Conservation (phyloP, 2,329 filamentous ascomycete species). For the Xylaria sp. region DNA sequence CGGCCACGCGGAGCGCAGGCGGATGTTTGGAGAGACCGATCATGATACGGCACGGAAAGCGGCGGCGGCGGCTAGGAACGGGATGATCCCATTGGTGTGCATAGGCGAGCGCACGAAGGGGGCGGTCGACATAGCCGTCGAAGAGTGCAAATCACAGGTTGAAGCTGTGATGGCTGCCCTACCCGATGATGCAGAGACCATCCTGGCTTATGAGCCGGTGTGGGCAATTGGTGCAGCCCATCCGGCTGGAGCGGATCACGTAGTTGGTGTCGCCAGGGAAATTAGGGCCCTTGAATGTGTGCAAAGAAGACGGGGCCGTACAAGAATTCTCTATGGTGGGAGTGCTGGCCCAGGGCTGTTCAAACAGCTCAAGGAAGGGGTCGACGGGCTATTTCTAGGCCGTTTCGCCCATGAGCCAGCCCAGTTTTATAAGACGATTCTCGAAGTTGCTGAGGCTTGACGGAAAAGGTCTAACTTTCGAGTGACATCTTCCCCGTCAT, state of each 20-base stretch:
- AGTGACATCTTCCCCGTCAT: too few relatives aligned
- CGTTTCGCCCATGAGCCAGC: constrained; percentile 78
- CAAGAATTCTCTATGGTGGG: constrained; percentile 78
- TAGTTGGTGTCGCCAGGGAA: constrained; percentile 68
- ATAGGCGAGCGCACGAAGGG: constrained; percentile 68
- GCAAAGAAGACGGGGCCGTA: constrained; percentile 54
- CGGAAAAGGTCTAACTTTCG: too few relatives aligned
- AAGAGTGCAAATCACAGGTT: constrained; percentile 69
- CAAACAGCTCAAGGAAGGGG: constrained; percentile 64
- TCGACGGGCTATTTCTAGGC: constrained; percentile 82
- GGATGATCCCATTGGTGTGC: constrained; percentile 77
- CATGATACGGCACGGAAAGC: constrained; percentile 69
- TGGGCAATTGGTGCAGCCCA: constrained; percentile 81
- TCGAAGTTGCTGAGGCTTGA: constrained; percentile 63
- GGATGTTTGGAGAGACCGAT: constrained; percentile 76
- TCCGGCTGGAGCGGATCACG: constrained; percentile 73
- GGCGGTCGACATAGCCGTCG: constrained; percentile 60
- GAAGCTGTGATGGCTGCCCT: constrained; percentile 63
- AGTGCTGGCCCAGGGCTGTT: constrained; percentile 82
- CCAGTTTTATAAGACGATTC: constrained; percentile 71
- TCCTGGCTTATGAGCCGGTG: constrained; percentile 85
- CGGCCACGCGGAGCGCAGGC: constrained; percentile 77
- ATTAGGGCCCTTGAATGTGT: constrained; percentile 59
- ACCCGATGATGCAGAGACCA: constrained; percentile 65
- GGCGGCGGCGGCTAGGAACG: constrained; percentile 66